These are phyloP conservation scores for Lachancea lanzarotensis DNA, from an alignment of 805 yeast genomes.

Conservation along the genomic window DNA sequence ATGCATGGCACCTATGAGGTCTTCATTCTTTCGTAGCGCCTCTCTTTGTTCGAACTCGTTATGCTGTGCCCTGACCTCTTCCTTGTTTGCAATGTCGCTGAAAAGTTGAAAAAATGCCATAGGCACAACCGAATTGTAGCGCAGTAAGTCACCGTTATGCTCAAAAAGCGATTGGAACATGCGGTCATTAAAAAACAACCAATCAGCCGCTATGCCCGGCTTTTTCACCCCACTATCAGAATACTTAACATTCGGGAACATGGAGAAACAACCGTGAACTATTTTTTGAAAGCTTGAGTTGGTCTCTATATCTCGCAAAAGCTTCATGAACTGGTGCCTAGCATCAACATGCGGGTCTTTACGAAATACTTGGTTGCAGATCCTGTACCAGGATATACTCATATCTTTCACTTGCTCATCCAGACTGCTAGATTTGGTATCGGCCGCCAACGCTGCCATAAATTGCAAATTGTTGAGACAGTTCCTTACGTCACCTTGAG, in stretches of 20 bases:
- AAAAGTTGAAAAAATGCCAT: slow-evolving; percentile 59
- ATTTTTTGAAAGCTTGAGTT: slow-evolving; percentile 56
- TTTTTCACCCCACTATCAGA: slow-evolving; percentile 57
- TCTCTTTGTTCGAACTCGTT: slow-evolving; percentile 31
- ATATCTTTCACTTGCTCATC: slow-evolving; percentile 43
- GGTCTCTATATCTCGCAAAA: slow-evolving; percentile 42
- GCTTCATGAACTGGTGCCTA: slow-evolving; percentile 41
- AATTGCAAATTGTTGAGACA: slow-evolving; percentile 82
- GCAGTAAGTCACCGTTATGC: slow-evolving; percentile 42
- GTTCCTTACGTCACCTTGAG: slow-evolving; percentile 80
- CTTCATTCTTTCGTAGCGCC: slow-evolving; percentile 20
- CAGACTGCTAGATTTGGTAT: neutral
- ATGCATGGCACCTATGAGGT: slow-evolving; percentile 25
- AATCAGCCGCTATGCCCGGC: slow-evolving; percentile 60
- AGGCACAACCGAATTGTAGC: slow-evolving; percentile 52
- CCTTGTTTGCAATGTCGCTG: slow-evolving; percentile 48
- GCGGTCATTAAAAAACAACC: slow-evolving; percentile 70
- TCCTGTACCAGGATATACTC: slow-evolving; percentile 57
- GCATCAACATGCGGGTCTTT: slow-evolving; percentile 42
- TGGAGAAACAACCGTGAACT: slow-evolving; percentile 62
- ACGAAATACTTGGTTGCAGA: slow-evolving; percentile 56
- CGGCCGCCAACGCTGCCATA: slow-evolving; percentile 14
- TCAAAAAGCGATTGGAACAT: slow-evolving; percentile 36
- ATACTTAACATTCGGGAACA: slow-evolving; percentile 54
- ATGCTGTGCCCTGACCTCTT: slow-evolving; percentile 27